These are phyloP conservation scores for Pyricularia pennisetigena DNA, from an alignment of 2,329 filamentous ascomycete genomes.

Conservation along the genomic window DNA sequence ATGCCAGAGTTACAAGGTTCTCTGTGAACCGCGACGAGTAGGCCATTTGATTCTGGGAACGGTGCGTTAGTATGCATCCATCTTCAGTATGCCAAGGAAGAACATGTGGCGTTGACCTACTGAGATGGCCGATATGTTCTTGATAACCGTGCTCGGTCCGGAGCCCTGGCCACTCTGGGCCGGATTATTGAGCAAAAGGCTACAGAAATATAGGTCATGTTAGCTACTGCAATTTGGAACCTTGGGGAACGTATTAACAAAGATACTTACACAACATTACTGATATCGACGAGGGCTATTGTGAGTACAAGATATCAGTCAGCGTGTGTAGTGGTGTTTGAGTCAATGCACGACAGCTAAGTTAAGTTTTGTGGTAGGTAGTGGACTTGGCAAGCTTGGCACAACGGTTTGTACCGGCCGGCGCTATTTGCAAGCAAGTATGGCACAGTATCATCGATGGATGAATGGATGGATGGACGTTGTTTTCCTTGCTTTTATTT, in stretches of 20 bases:
- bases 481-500: neutral
- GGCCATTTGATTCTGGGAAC: constrained; percentile 31
- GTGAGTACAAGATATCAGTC: neutral
- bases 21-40: constrained; percentile 39
- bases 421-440: neutral
- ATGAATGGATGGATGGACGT: neutral
- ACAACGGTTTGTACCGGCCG: neutral
- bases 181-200: constrained; percentile 52
- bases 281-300: constrained; percentile 5
- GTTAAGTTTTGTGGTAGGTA: neutral
- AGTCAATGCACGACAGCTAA: neutral
- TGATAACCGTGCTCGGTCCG: constrained; percentile 42
- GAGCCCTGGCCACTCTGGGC: constrained; percentile 39
- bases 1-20: constrained; percentile 69
- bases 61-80: neutral
- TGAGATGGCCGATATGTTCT: constrained; percentile 46
- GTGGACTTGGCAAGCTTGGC: neutral
- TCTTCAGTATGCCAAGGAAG: neutral
- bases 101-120: constrained; percentile 26
- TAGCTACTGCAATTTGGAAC: neutral
- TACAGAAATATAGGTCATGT: constrained; percentile 14
- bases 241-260: neutral
- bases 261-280: constrained; percentile 14
- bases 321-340: neutral
- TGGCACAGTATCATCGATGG: neutral